Conservation (phyloP, 192 early-diverging fungal genomes). For the Gryganskiella cystojenkinii region DNA sequence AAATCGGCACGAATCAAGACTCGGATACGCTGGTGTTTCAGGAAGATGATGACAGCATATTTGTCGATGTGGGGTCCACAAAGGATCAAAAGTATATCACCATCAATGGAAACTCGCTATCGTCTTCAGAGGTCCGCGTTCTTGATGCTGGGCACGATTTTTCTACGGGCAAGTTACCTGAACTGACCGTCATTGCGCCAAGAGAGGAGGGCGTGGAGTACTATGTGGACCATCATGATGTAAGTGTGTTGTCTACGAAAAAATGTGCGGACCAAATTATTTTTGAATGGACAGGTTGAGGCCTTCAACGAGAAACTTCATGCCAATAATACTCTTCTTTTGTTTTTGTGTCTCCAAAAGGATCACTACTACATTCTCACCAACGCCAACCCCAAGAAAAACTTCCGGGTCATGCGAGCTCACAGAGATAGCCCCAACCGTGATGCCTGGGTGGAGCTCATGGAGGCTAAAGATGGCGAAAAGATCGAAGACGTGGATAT, state of each 20-base stretch:
- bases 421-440: conserved; percentile 48
- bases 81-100: conserved; percentile 77
- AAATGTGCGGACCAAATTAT: not conserved
- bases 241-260: conserved; percentile 51
- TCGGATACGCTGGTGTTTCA: conserved; percentile 68
- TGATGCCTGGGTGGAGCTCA: conserved; percentile 67
- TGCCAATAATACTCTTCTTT: too few relatives aligned
- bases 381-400: conserved; percentile 60
- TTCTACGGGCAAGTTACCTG: conserved; percentile 32
- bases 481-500: conserved; percentile 83
- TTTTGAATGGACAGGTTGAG: too few relatives aligned
- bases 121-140: conserved; percentile 74
- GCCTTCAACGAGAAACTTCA: too few relatives aligned
- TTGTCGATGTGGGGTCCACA: conserved; percentile 81
- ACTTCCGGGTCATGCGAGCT: conserved; percentile 72
- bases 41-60: conserved; percentile 71
- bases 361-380: conserved; percentile 64
- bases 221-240: conserved; percentile 81
- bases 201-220: conserved; percentile 72
- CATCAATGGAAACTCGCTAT: conserved; percentile 77
- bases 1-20: conserved; percentile 58
- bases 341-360: conserved; percentile 1
- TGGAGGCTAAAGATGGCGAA: conserved; percentile 66
- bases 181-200: conserved; percentile 61
- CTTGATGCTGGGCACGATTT: conserved; percentile 63